Evolutionary conservation across 2,329 filamentous ascomycete species (phyloP), one percentile per base, ranked within the genome.

Genomic region (Truncatella angustata): DNA sequence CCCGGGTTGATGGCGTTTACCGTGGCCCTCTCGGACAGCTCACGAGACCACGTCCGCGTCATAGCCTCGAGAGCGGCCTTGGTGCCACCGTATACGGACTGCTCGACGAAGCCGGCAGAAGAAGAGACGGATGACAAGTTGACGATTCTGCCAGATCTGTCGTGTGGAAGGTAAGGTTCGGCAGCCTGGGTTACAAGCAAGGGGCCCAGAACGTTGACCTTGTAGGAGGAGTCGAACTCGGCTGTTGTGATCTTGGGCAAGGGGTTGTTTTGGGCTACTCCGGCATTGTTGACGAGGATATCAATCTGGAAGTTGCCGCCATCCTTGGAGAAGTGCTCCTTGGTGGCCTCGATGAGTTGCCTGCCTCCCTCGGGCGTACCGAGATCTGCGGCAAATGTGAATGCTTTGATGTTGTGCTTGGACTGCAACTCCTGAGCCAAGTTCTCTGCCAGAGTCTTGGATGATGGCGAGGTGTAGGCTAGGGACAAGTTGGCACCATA

Each of bases 251-350:
- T 81, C 24, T 88, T 80, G 47, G 82, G 78, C 21, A 88, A 72
- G 23, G 73, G 67, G 60, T 86, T 81, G 71, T 94, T 93, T 35
- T 81, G 73, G 28, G 82, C 75, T 5, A 85, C 73, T 50, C 90
- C 91, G 26, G 91, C 91, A 68, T 95, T 96, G 79, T 96, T 95
- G 75, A 96, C 75, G 49, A 96, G 75, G 55, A 96, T 90, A 71
- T 95, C 90, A 63, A 96, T 79, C 62, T 86, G 82, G 66, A 91
- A 82, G 51, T 75, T 73, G 54, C 70, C 65, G 5, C 59, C 61
- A 4, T 16, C 12, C 10, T 16, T 35, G 47, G 58, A 66, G 70
- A 88, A 85, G 63, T 84, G 74, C 57, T 82, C 75, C 59, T 81
- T 78, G 4, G 83, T 78, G 0, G 78, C 77, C 21, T 74, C 70